Conservation (phyloP, 2,329 filamentous ascomycete genomes). For the Fusarium miscanthi region DNA sequence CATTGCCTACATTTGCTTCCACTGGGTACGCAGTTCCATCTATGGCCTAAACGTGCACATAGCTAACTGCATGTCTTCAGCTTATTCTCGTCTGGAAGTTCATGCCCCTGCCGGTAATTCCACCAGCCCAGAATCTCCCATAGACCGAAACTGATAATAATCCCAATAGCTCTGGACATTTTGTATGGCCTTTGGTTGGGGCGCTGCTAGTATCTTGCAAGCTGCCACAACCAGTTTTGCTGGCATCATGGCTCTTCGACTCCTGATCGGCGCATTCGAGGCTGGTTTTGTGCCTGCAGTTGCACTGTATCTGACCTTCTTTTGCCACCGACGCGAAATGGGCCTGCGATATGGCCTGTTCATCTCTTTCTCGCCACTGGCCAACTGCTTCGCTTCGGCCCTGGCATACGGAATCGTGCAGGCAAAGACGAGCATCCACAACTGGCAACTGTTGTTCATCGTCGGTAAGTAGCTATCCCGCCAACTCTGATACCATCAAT, state of each 20-base stretch:
- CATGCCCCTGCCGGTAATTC: background rate
- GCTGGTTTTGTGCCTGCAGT: constrained; percentile 57
- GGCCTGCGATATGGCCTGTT: background rate
- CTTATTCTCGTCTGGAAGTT: background rate
- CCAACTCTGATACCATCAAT: too few species aligned
- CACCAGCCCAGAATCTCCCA: too few species aligned
- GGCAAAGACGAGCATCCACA: background rate
- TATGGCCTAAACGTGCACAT: too few species aligned
- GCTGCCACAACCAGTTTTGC: background rate
- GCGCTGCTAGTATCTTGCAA: background rate
- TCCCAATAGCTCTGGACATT: background rate
- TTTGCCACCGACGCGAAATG: constrained; percentile 64
- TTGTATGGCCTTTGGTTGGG: background rate
- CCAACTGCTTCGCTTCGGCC: background rate
- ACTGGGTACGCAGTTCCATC: too few species aligned
- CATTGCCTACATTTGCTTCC: background rate
- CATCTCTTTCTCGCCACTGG: background rate
- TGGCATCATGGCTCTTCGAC: background rate
- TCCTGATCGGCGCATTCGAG: constrained; percentile 55
- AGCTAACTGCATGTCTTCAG: too few species aligned
- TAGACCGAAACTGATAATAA: background rate
- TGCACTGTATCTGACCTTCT: constrained; percentile 58
- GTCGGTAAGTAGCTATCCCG: too few species aligned
- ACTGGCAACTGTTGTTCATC: background rate
- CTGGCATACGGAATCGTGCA: background rate